Base-by-base conservation (phyloP, 768 basidiomycete genomes). In the Podaxis mareebaensis region DNA sequence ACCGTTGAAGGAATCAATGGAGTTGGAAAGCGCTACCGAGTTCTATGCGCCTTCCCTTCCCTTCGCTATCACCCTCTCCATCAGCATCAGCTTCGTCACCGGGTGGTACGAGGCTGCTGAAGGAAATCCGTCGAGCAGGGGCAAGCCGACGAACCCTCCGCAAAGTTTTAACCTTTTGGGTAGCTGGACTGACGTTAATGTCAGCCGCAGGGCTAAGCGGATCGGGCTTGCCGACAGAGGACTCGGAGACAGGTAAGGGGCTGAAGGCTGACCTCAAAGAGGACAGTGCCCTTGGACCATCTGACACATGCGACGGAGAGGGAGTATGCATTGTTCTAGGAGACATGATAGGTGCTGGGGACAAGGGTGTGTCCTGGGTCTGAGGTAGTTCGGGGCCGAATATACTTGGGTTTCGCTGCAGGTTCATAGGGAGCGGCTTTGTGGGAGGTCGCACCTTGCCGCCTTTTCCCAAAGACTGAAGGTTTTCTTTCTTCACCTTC, bases 11-110 rank as follows among this genome's bases (percentile, higher is more conserved):
- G 10, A 40, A 10, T 70, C 64, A 76, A 58, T 68, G 61, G 64
- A 77, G 61, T 65, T 76, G 74, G 59, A 93, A 91, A 28, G 91
- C 91, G 69, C 90, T 92, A 30, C 83, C 91, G 55, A 93, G 67
- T 58, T 70, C 68, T 44, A 61, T 61, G 64, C 54, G 55, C 26
- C 63, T 28, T 46, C 20, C 8, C 60, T 61, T 36, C 76, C 76
- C 58, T 15, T 72, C 71, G 4, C 72, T 74, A 42, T 74, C 72
- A n/a, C 72, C 72, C 28, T 77, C 73, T 61, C 74, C 74, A 58
- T 76, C 71, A 38, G 68, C 75, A 65, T 79, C 75, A 20, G 75
- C 70, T 63, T 79, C 80, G 28, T 80, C 77, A 33, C 72, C 68
- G 15, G 77, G 73, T 10, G 78, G 63, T 26, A 72, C 75, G 38